A percentile compares a stretch with the other conserved stretches of the same genome.
Conservation (phyloP, 176 grass and related monocot genomes). For the Juncus effusus region DNA sequence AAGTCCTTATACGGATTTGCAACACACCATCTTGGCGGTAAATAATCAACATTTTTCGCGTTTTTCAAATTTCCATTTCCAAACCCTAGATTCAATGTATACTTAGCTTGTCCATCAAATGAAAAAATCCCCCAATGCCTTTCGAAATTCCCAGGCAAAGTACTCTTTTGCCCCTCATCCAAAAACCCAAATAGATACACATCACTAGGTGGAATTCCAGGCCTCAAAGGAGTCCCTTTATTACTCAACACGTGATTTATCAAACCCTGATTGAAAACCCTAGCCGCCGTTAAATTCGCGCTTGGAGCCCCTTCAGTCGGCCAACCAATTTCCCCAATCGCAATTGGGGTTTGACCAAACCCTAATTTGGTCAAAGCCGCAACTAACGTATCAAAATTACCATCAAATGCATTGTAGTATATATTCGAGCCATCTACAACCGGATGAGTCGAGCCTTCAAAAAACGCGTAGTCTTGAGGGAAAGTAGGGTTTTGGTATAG, state of each 20-base stretch:
- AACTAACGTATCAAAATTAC: conserved; percentile 86
- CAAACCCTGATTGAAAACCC: conserved; percentile 83
- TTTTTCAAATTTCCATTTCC: conserved; percentile 62
- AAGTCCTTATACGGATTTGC: conserved; percentile 55
- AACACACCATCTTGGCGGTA: conserved; percentile 80
- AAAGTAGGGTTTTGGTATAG: conserved; percentile 86
- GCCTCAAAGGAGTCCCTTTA: conserved; percentile 79
- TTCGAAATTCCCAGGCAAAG: conserved; percentile 81
- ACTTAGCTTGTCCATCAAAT: conserved; percentile 93
- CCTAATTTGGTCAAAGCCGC: conserved; percentile 79
- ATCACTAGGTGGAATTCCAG: conserved; percentile 67
- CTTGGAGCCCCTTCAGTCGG: conserved; percentile 84
- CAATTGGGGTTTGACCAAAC: conserved; percentile 64
- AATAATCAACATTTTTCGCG: conserved; percentile 74
- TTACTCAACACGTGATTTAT: conserved; percentile 64
- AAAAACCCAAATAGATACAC: conserved; percentile 89
- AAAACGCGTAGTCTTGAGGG: conserved; percentile 97
- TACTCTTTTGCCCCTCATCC: conserved; percentile 79
- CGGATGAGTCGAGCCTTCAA: conserved; percentile 86
- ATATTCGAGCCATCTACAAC: conserved; percentile 74
- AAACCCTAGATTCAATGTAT: conserved; percentile 69
- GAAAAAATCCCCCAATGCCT: conserved; percentile 95
- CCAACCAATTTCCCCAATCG: conserved; percentile 92
- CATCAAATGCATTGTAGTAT: conserved; percentile 96
- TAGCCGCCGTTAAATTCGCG: conserved; percentile 85